Evolutionary conservation across 768 basidiomycete genomes (phyloP).

Genomic region (Rhizopogon vulgaris): DNA sequence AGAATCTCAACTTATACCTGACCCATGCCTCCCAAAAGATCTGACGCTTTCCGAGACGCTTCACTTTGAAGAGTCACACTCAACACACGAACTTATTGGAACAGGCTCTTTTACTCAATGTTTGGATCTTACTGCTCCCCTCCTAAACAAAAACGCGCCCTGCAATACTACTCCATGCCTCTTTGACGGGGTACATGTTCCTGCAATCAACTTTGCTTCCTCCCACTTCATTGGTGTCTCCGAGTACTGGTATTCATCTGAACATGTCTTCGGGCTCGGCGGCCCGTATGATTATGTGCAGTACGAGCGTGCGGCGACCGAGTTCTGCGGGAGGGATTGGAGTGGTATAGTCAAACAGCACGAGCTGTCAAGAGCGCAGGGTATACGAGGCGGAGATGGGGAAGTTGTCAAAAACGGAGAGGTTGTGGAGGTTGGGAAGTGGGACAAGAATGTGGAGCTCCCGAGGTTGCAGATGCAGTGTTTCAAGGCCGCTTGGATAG

Average conservation of each 20-base stretch:
- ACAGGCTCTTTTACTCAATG: constrained; percentile 91
- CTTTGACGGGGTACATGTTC: constrained; percentile 92
- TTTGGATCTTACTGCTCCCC: constrained; percentile 58
- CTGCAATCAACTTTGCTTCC: constrained; percentile 88
- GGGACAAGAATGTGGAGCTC: constrained; percentile 73
- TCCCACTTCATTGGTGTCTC: constrained; percentile 96
- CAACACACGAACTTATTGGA: constrained; percentile 62
- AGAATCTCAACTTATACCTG: constrained; percentile 44
- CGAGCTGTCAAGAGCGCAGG: constrained; percentile 41
- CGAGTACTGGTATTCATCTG: constrained; percentile 99
- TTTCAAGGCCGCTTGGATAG: constrained; percentile 99
- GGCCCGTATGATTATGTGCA: constrained; percentile 95
- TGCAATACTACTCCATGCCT: constrained; percentile 84
- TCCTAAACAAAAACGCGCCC: constrained; percentile 80
- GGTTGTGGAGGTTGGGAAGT: constrained; percentile 58
- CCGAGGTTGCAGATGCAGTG: constrained; percentile 94
- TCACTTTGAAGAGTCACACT: constrained; percentile 36
- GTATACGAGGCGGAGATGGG: constrained; percentile 53
- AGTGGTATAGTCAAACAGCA: constrained; percentile 64
- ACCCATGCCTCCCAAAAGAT: constrained; percentile 87
- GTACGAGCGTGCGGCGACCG: constrained; percentile 87
- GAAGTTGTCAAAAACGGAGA: constrained; percentile 56
- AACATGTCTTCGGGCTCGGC: constrained; percentile 92
- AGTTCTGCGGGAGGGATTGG: constrained; percentile 84
- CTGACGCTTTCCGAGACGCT: constrained; percentile 57